Percentiles rank a stretch among this genome's conserved stretches.
These are phyloP conservation scores for Teratosphaeria destructans DNA, from an alignment of 2,329 filamentous ascomycete species.

Conservation along the genomic window DNA sequence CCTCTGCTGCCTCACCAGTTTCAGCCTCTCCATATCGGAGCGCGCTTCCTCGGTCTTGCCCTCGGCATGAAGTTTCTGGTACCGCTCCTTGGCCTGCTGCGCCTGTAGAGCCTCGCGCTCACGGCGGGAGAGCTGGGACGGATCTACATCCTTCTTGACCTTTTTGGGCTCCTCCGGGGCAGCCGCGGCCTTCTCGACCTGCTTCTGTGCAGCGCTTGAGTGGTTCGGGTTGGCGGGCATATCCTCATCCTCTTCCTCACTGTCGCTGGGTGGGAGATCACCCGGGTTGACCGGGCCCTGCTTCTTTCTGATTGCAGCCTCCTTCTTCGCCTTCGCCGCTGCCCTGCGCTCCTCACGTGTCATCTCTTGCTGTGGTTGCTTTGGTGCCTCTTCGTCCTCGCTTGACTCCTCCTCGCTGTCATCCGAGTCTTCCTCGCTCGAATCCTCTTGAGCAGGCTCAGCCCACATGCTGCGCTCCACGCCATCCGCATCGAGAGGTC, in stretches of 20 bases:
- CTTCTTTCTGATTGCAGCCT: constrained; percentile 71
- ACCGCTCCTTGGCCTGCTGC: constrained; percentile 77
- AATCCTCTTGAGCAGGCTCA: constrained; percentile 34
- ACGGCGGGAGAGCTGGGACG: constrained; percentile 50
- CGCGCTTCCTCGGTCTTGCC: constrained; percentile 96
- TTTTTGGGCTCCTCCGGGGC: constrained; percentile 27
- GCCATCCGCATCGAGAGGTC: constrained; percentile 79
- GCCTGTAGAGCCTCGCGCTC: constrained; percentile 76
- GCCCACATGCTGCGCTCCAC: constrained; percentile 85
- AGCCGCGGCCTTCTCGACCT: constrained; percentile 44
- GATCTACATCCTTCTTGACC: constrained; percentile 45
- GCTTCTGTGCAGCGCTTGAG: constrained; percentile 54
- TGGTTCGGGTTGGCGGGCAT: constrained; percentile 91
- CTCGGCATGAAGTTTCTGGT: constrained; percentile 82
- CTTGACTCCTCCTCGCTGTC: constrained; percentile 39
- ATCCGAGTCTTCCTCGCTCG: constrained; percentile 39
- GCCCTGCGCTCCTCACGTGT: constrained; percentile 82
- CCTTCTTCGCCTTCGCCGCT: constrained; percentile 81
- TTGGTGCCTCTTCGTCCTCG: constrained; percentile 29
- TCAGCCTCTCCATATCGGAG: constrained; percentile 74
- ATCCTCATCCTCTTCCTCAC: constrained; percentile 49
- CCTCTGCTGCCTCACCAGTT: constrained; percentile 72
- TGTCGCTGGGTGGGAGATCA: constrained; percentile 64
- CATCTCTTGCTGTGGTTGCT: constrained; percentile 40
- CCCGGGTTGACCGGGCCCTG: constrained; percentile 65